Evolutionary conservation across 1,284 basidiomycete genomes (phyloP).

Genomic region (Xerocomus amazonicus): DNA sequence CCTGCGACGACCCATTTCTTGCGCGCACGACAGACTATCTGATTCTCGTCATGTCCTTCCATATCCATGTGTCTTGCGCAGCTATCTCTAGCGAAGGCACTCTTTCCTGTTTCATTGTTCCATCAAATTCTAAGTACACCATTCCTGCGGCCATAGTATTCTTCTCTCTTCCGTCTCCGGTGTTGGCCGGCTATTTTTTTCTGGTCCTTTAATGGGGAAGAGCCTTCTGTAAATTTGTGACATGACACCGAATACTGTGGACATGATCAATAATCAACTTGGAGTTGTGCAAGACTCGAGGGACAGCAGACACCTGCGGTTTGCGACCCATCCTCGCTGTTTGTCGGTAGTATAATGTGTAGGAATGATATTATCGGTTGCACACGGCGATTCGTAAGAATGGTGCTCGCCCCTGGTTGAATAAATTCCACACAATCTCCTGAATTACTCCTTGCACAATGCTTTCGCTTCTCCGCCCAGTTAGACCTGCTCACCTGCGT

Average conservation of each 20-base stretch:
- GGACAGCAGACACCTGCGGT: too few species aligned
- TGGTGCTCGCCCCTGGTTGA: conserved; percentile 20
- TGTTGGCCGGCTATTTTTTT: conserved; percentile 20
- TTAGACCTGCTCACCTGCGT: conserved; percentile 9
- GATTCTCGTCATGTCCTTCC: conserved; percentile 31
- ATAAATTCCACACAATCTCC: conserved; percentile 1
- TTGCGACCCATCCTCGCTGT: too few species aligned
- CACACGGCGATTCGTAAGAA: conserved; percentile 6
- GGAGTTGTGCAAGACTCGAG: too few species aligned
- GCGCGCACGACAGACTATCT: conserved; percentile 37
- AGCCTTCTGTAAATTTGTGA: conserved; percentile 26
- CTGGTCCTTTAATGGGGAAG: conserved; percentile 37
- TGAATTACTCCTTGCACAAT: conserved; percentile 24
- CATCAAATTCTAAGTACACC: conserved; percentile 13
- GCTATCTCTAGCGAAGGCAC: conserved; percentile 17
- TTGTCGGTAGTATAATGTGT: too few species aligned
- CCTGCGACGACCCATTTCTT: conserved; percentile 29
- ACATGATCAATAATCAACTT: background rate
- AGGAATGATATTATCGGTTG: too few species aligned
- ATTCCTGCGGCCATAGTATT: conserved; percentile 18
- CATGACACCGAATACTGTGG: conserved; percentile 12
- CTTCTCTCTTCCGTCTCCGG: conserved; percentile 1
- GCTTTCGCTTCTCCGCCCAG: conserved; percentile 37
- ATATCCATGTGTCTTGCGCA: conserved; percentile 23
- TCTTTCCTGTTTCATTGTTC: conserved; percentile 14